These are phyloP conservation scores for Diaporthe vexans DNA, from an alignment of 2,329 filamentous ascomycete genomes.

Conservation along the genomic window DNA sequence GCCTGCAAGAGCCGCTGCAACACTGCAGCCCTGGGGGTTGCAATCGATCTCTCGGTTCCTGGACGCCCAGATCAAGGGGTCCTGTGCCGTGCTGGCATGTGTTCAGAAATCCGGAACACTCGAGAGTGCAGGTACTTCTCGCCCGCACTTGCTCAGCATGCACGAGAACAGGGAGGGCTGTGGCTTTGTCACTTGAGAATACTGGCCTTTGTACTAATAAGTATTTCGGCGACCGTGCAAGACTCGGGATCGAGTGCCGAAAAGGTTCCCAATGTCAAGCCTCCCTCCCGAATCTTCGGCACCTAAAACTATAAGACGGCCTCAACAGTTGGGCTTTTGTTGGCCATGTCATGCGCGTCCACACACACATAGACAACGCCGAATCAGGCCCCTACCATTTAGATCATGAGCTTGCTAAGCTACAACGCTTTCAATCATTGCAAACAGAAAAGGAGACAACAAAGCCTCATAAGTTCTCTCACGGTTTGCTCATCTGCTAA, in stretches of 20 bases:
- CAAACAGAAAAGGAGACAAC: too few species aligned
- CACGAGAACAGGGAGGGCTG: neutral
- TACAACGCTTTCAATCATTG: neutral
- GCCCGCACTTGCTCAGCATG: neutral
- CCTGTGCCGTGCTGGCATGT: neutral
- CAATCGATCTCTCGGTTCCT: slow-evolving; percentile 20
- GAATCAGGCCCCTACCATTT: neutral
- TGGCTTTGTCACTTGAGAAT: neutral
- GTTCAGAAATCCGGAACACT: neutral
- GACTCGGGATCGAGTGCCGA: slow-evolving; percentile 24
- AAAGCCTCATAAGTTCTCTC: neutral
- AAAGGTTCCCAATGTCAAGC: neutral
- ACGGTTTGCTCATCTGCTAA: neutral
- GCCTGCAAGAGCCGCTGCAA: slow-evolving; percentile 25
- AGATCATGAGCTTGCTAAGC: neutral
- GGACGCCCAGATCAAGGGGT: neutral
- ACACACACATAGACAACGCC: neutral
- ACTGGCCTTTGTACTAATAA: neutral
- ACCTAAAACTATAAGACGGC: slow-evolving; percentile 20
- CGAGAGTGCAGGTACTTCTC: neutral
- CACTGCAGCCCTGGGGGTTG: slow-evolving; percentile 10
- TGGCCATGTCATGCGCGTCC: neutral
- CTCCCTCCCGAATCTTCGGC: slow-evolving; percentile 18
- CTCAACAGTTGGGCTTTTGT: slow-evolving; percentile 30
- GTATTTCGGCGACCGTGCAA: slow-evolving; percentile 1